These are phyloP conservation scores for Eucalyptus regnans DNA, from an alignment of 345 rosid genomes.

Conservation along the genomic window DNA sequence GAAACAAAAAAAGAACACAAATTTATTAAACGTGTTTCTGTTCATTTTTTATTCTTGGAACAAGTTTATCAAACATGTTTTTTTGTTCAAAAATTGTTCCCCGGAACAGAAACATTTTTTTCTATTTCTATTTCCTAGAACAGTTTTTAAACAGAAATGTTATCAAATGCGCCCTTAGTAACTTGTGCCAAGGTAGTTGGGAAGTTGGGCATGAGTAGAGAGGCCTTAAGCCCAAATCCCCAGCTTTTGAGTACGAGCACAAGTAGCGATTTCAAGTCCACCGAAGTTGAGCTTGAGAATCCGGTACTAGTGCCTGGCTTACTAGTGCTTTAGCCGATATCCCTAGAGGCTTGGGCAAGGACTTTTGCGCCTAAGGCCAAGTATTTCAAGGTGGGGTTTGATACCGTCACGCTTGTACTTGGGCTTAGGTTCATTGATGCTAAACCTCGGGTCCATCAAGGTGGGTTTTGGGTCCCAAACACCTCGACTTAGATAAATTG, in stretches of 20 bases:
- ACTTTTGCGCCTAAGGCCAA: not conserved
- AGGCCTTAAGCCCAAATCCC: not conserved
- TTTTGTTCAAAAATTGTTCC: too few relatives aligned
- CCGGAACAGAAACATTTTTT: too few relatives aligned
- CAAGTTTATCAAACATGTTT: too few relatives aligned
- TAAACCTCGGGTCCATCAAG: not conserved
- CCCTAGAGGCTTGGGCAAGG: not conserved
- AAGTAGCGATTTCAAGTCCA: not conserved
- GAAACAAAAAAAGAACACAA: too few relatives aligned
- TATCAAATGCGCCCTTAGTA: too few relatives aligned
- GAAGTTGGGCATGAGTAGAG: not conserved
- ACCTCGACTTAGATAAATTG: not conserved
- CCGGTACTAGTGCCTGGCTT: accelerated
- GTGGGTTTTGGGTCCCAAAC: not conserved
- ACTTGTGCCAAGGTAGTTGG: not conserved
- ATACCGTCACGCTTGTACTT: accelerated
- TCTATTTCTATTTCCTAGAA: too few relatives aligned
- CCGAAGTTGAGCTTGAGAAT: accelerated
- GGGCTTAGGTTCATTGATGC: not conserved
- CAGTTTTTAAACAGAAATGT: too few relatives aligned
- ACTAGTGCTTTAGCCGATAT: not conserved
- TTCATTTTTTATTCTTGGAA: too few relatives aligned
- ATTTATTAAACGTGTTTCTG: too few relatives aligned
- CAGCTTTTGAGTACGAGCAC: not conserved
- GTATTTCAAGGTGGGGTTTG: not conserved